These are phyloP conservation scores for Aspergillus chevalieri DNA, from an alignment of 2,329 filamentous ascomycete genomes.

Conservation along the genomic window DNA sequence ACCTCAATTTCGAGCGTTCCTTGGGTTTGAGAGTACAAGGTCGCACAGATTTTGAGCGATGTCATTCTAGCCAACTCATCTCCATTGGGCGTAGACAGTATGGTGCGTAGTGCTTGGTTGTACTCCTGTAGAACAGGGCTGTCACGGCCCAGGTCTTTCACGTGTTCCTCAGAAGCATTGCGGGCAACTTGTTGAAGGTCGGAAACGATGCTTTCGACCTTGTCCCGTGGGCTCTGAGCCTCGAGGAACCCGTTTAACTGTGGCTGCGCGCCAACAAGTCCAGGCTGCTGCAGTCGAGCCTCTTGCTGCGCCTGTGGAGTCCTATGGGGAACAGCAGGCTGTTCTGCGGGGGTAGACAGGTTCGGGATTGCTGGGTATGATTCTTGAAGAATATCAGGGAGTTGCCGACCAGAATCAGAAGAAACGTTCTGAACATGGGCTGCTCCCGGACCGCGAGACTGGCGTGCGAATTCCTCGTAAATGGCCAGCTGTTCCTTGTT, in stretches of 20 bases:
- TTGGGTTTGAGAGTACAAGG: constrained; percentile 51
- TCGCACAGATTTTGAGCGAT: constrained; percentile 52
- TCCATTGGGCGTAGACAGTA: constrained; percentile 51
- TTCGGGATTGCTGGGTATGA: constrained; percentile 55
- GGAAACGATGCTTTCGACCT: constrained; percentile 49
- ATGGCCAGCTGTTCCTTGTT: constrained; percentile 91
- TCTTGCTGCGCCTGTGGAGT: constrained; percentile 48
- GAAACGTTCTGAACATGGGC: constrained; percentile 51
- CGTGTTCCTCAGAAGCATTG: constrained; percentile 52
- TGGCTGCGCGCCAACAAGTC: constrained; percentile 35
- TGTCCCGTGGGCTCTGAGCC: constrained; percentile 47
- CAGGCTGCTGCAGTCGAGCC: constrained; percentile 32
- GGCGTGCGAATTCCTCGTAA: constrained; percentile 91
- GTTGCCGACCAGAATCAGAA: constrained; percentile 54
- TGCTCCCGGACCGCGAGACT: constrained; percentile 60
- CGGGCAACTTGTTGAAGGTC: constrained; percentile 53
- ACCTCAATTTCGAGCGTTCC: constrained; percentile 57
- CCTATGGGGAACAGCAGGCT: constrained; percentile 55
- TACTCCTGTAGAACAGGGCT: constrained; percentile 54
- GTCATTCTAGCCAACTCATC: constrained; percentile 52
- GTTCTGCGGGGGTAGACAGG: constrained; percentile 57
- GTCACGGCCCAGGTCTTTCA: constrained; percentile 51
- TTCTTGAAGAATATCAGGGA: constrained; percentile 59
- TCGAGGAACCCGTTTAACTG: constrained; percentile 59
- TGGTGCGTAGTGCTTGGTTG: constrained; percentile 49